Percentiles rank a stretch among this genome's conserved stretches.
These are phyloP conservation scores for Apiosordaria backusii DNA, from an alignment of 495 filamentous ascomycete species.

Conservation along the genomic window DNA sequence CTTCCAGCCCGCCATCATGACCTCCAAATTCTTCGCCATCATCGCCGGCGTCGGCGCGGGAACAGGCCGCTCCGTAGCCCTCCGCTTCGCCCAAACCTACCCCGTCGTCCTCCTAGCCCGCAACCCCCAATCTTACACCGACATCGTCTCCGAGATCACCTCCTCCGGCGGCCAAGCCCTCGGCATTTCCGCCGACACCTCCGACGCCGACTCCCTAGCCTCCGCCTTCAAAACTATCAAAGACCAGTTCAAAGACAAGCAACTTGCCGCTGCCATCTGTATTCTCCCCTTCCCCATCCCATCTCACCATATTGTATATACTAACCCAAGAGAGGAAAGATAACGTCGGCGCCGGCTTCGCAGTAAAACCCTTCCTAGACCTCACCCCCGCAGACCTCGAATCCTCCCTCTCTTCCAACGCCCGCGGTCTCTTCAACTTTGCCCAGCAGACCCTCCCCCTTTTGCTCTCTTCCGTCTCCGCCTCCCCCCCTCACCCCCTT, in stretches of 20 bases:
- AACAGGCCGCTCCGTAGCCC: constrained; percentile 58
- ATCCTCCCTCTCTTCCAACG: constrained; percentile 70
- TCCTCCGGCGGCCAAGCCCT: constrained; percentile 64
- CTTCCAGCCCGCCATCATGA: constrained; percentile 22
- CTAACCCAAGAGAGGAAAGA: constrained; percentile 12
- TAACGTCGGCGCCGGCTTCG: constrained; percentile 69
- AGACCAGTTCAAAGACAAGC: constrained; percentile 49
- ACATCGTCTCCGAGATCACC: constrained; percentile 73
- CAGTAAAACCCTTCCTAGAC: constrained; percentile 79
- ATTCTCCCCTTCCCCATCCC: constrained; percentile 28
- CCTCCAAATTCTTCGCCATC: constrained; percentile 56
- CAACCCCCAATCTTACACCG: constrained; percentile 60
- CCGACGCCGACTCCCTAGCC: constrained; percentile 58
- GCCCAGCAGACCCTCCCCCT: constrained; percentile 69
- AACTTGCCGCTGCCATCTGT: constrained; percentile 75
- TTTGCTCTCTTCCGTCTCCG: constrained; percentile 55
- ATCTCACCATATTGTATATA: not conserved
- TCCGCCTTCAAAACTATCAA: constrained; percentile 66
- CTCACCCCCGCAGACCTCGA: constrained; percentile 62
- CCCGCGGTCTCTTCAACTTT: constrained; percentile 74
- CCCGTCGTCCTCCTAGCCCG: constrained; percentile 74
- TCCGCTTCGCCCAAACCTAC: constrained; percentile 67
- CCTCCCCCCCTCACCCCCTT: constrained; percentile 59
- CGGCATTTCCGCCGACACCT: constrained; percentile 71
- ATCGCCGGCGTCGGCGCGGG: constrained; percentile 74